Percentiles rank a stretch among this genome's conserved stretches.
Evolutionary conservation across 345 rosid genomes (phyloP).

Genomic region (Populus ilicifolia): DNA sequence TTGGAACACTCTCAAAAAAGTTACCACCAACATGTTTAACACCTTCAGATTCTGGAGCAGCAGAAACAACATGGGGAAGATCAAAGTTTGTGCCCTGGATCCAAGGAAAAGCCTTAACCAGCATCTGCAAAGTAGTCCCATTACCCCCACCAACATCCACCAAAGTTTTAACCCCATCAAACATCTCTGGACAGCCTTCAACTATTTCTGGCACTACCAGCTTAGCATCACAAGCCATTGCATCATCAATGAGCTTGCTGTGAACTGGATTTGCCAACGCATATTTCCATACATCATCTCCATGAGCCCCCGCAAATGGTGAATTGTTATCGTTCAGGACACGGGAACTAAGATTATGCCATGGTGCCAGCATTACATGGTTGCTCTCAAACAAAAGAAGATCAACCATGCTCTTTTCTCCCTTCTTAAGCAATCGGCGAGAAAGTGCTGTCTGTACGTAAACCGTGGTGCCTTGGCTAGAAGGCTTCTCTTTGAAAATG

Average conservation of each 20-base stretch:
- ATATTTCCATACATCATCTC: constrained; percentile 48
- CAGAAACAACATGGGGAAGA: constrained; percentile 57
- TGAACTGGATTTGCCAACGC: constrained; percentile 34
- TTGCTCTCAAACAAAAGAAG: constrained; percentile 41
- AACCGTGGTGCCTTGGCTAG: constrained; percentile 16
- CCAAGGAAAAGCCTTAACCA: constrained; percentile 58
- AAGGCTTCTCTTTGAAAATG: constrained; percentile 40
- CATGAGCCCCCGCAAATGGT: constrained; percentile 51
- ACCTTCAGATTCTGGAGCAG: constrained; percentile 19
- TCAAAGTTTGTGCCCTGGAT: constrained; percentile 65
- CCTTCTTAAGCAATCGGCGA: constrained; percentile 39
- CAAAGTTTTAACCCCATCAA: constrained; percentile 47
- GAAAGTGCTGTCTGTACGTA: constrained; percentile 58
- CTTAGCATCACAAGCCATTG: constrained; percentile 62
- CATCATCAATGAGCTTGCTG: constrained; percentile 46
- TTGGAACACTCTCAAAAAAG: constrained; percentile 14
- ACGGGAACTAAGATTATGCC: constrained; percentile 47
- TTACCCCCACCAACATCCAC: constrained; percentile 76
- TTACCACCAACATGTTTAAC: constrained; percentile 8
- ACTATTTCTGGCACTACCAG: constrained; percentile 32
- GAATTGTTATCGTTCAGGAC: constrained; percentile 19
- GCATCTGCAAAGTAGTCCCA: constrained; percentile 48
- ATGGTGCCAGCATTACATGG: constrained; percentile 52
- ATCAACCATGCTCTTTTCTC: constrained; percentile 41
- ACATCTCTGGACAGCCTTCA: constrained; percentile 40